Percentiles rank a stretch among this genome's conserved stretches.
These are phyloP conservation scores for Chlamydomonas sp. DNA, from an alignment of 139 green algal species.

Conservation along the genomic window DNA sequence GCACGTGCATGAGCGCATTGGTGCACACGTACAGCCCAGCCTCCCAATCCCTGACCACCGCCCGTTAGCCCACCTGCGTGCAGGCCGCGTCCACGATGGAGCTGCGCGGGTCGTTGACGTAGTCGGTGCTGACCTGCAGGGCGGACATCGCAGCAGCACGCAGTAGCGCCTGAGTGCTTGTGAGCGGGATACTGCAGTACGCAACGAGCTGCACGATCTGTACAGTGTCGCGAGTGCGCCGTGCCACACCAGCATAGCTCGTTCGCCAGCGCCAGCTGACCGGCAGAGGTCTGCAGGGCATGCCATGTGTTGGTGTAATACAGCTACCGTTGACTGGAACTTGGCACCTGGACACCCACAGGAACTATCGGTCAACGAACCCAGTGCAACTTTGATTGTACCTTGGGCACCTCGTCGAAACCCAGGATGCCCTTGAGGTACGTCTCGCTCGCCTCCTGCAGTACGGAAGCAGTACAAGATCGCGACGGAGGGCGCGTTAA, in stretches of 20 bases:
- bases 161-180: background rate
- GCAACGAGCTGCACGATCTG: no score
- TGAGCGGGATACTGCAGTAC: background rate
- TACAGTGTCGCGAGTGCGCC: no score
- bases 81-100: conserved; percentile 84
- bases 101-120: conserved; percentile 81
- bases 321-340: no score
- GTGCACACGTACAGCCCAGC: background rate
- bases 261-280: no score
- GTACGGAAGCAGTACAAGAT: no score
- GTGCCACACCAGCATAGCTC: no score
- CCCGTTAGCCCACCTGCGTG: conserved; percentile 62
- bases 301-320: no score
- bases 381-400: background rate
- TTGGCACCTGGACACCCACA: no score
- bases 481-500: no score
- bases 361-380: background rate
- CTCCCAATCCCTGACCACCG: background rate
- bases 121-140: conserved; percentile 82
- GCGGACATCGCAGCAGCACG: background rate
- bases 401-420: conserved; percentile 74
- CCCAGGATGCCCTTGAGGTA: conserved; percentile 81
- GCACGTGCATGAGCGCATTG: no score
- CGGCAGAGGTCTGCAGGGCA: no score
- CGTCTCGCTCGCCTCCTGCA: conserved; percentile 69